Evolutionary conservation across 1,284 basidiomycete species (phyloP).

Genomic region (Paramarasmius palmivorus): DNA sequence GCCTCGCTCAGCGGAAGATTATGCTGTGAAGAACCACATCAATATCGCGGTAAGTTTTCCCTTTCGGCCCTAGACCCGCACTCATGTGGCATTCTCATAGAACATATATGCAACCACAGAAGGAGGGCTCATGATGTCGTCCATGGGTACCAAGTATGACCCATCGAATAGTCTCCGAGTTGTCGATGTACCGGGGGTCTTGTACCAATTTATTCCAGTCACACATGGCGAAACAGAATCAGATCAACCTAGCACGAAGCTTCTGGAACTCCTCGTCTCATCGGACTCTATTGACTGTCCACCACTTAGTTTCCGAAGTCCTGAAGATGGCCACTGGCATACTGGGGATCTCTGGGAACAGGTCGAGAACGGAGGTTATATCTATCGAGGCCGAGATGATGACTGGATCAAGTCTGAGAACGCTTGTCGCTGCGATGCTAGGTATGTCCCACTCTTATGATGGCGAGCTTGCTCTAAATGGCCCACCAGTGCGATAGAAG

Average conservation of each 20-base stretch:
- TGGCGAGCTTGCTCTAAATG: not conserved
- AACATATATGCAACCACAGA: slow-evolving; percentile 79
- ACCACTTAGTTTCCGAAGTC: slow-evolving; percentile 39
- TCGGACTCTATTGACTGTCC: slow-evolving; percentile 52
- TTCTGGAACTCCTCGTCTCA: slow-evolving; percentile 52
- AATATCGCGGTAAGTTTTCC: no score
- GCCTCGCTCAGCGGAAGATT: no score
- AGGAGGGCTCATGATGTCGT: slow-evolving; percentile 8
- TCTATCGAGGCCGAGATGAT: slow-evolving; percentile 54
- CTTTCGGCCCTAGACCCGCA: not conserved
- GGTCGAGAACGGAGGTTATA: slow-evolving; percentile 42
- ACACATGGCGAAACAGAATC: slow-evolving; percentile 22
- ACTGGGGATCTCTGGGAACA: slow-evolving; percentile 60
- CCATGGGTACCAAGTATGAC: not conserved
- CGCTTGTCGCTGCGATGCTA: slow-evolving; percentile 54
- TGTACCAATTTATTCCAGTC: slow-evolving; percentile 61
- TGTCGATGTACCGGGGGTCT: slow-evolving; percentile 42
- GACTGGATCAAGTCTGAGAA: slow-evolving; percentile 65
- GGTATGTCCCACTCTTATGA: slow-evolving; percentile 27
- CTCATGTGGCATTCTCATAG: slow-evolving; percentile 26
- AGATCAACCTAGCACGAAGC: slow-evolving; percentile 31
- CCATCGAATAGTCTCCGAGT: slow-evolving; percentile 35
- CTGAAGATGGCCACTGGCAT: slow-evolving; percentile 51
- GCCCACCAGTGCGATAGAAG: slow-evolving; percentile 4
- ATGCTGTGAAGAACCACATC: no score